phyloP scores from a whole-genome alignment of 1,139 yeast genomes.

The Yamadazyma trypodendri region DNA sequence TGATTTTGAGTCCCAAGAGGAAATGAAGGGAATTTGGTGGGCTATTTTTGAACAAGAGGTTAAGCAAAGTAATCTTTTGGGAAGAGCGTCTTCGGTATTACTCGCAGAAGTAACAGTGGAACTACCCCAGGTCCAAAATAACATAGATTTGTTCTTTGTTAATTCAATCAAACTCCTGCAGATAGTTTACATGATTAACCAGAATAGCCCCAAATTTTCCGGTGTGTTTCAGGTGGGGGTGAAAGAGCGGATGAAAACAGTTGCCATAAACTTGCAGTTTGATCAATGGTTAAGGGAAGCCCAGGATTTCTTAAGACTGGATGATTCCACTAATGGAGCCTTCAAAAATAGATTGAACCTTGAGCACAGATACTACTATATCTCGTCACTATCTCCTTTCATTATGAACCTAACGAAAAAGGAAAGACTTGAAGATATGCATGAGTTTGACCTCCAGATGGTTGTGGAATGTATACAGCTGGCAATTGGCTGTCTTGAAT shows the following conservation, averaged over 20 bases:
- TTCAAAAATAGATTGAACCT: slow-evolving; percentile 6
- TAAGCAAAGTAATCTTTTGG: slow-evolving; percentile 11
- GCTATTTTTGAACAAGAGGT: slow-evolving; percentile 12
- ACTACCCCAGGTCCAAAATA: not conserved
- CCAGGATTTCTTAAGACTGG: slow-evolving; percentile 1
- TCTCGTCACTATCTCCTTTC: slow-evolving; percentile 5
- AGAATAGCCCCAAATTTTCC: not conserved
- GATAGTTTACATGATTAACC: slow-evolving; percentile 5
- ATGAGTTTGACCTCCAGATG: slow-evolving; percentile 6
- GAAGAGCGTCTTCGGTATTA: slow-evolving; percentile 13
- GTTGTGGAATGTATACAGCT: slow-evolving; percentile 7
- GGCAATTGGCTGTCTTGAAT: not conserved
- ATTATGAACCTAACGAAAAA: slow-evolving; percentile 1
- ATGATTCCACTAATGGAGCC: not conserved
- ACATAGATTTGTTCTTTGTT: slow-evolving; percentile 2
- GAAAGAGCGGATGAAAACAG: slow-evolving; percentile 3
- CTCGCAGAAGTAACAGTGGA: slow-evolving; percentile 7
- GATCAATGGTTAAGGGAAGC: slow-evolving; percentile 5
- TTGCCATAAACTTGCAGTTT: slow-evolving; percentile 3
- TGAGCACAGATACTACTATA: slow-evolving; percentile 4
- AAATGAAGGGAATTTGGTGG: slow-evolving; percentile 16
- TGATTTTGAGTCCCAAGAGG: slow-evolving; percentile 9
- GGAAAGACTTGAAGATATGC: not conserved
- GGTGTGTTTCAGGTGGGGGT: not conserved
- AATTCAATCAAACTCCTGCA: slow-evolving; percentile 3